These are phyloP conservation scores for Vitis cinerea DNA, from an alignment of 164 flowering plant species.

Conservation along the genomic window DNA sequence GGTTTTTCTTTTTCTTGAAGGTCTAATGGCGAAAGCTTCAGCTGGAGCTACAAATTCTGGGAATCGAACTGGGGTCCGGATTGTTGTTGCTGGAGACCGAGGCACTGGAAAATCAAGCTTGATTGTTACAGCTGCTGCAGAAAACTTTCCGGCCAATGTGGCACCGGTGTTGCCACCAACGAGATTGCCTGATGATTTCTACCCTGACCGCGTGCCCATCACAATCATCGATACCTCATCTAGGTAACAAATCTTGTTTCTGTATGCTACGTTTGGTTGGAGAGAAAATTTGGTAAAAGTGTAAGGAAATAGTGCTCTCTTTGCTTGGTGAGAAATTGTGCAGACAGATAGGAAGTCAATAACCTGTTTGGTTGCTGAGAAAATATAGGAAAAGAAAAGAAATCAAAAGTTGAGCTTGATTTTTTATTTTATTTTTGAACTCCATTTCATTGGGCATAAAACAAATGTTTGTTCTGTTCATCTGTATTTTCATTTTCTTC, in stretches of 20 bases:
- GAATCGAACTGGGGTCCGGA: conserved; percentile 35
- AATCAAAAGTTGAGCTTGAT: no score
- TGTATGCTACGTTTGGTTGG: background rate
- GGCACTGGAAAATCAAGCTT: conserved; percentile 75
- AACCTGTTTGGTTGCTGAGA: no score
- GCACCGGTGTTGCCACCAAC: conserved; percentile 68
- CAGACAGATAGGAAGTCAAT: no score
- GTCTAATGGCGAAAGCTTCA: conserved; percentile 31
- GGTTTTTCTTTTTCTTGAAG: conserved; percentile 7
- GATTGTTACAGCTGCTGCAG: conserved; percentile 57
- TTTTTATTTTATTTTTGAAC: no score
- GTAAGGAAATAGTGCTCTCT: background rate
- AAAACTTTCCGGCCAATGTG: conserved; percentile 40
- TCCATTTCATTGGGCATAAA: no score
- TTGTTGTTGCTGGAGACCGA: conserved; percentile 63
- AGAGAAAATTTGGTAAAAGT: no score
- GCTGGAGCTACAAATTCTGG: conserved; percentile 14
- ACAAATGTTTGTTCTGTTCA: no score
- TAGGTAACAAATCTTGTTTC: conserved; percentile 28
- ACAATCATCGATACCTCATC: conserved; percentile 65
- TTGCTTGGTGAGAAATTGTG: background rate
- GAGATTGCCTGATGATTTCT: conserved; percentile 51
- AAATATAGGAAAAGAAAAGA: no score
- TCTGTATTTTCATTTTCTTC: no score
- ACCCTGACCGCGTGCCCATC: conserved; percentile 60